Percentiles rank a stretch among this genome's conserved stretches.
phyloP scores from a whole-genome alignment of 2,329 filamentous ascomycete genomes.

The Cryphonectria radicalis region DNA sequence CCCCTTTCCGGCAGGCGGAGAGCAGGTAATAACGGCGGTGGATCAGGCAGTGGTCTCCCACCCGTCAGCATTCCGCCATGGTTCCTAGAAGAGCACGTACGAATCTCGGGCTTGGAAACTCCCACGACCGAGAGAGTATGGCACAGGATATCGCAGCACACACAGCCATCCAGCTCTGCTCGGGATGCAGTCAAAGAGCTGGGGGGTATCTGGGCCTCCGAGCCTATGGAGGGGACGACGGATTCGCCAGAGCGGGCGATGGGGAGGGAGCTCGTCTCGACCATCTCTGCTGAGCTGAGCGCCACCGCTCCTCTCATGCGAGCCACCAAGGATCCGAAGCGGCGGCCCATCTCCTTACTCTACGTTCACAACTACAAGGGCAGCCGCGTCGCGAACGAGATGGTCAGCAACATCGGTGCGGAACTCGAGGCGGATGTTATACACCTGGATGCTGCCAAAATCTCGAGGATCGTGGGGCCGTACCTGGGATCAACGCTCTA shows the following conservation, averaged over 20 bases:
- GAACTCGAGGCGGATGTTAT: constrained; percentile 67
- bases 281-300: constrained; percentile 39
- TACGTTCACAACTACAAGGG: constrained; percentile 42
- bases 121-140: constrained; percentile 30
- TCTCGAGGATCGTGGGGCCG: constrained; percentile 70
- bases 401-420: constrained; percentile 39
- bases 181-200: constrained; percentile 21
- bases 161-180: not conserved
- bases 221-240: constrained; percentile 31
- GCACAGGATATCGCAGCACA: constrained; percentile 23
- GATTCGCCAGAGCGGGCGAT: constrained; percentile 30
- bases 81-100: constrained; percentile 59
- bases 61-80: constrained; percentile 58
- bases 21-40: constrained; percentile 8
- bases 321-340: constrained; percentile 33
- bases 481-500: constrained; percentile 67
- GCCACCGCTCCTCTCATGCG: constrained; percentile 32
- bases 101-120: constrained; percentile 40
- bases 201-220: constrained; percentile 22
- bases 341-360: constrained; percentile 42
- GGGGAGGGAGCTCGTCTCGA: constrained; percentile 39
- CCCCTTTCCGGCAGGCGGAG: constrained; percentile 17
- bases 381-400: constrained; percentile 33
- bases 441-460: constrained; percentile 68
- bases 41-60: constrained; percentile 42